Evolutionary conservation across 2,329 filamentous ascomycete genomes (phyloP).

Genomic region (Paracoccidioides lutzii): DNA sequence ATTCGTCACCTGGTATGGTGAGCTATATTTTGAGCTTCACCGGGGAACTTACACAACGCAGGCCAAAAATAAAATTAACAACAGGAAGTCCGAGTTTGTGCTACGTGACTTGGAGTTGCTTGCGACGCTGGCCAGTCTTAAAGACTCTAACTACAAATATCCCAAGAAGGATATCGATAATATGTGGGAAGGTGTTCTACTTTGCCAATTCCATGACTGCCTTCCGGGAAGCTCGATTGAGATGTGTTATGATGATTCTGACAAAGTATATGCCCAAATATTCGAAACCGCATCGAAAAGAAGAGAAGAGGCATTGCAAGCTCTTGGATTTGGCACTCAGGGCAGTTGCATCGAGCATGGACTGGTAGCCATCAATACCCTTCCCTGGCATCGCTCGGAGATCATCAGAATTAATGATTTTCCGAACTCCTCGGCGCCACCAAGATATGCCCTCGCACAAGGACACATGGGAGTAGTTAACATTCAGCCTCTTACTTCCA

Average conservation of each 20-base stretch:
- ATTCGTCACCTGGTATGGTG: constrained; percentile 92
- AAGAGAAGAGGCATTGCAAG: constrained; percentile 54
- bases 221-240: constrained; percentile 89
- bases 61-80: constrained; percentile 93
- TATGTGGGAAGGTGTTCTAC: constrained; percentile 85
- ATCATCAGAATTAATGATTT: constrained; percentile 49
- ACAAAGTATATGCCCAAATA: constrained; percentile 73
- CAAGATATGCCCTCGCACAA: constrained; percentile 32
- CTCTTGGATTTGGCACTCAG: constrained; percentile 49
- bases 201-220: constrained; percentile 97
- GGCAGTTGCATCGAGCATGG: constrained; percentile 28
- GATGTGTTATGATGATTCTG: constrained; percentile 96
- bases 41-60: constrained; percentile 96
- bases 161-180: constrained; percentile 87
- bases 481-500: constrained; percentile 16
- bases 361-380: constrained; percentile 62
- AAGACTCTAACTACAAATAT: constrained; percentile 62
- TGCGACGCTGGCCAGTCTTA: constrained; percentile 71
- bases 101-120: constrained; percentile 80
- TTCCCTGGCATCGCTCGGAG: constrained; percentile 72
- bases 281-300: constrained; percentile 64
- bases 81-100: constrained; percentile 71
- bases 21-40: constrained; percentile 95
- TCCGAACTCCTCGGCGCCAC: constrained; percentile 13
- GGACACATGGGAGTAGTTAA: constrained; percentile 36